Base-by-base conservation (phyloP, 768 basidiomycete species). In the Trametes cingulata region DNA sequence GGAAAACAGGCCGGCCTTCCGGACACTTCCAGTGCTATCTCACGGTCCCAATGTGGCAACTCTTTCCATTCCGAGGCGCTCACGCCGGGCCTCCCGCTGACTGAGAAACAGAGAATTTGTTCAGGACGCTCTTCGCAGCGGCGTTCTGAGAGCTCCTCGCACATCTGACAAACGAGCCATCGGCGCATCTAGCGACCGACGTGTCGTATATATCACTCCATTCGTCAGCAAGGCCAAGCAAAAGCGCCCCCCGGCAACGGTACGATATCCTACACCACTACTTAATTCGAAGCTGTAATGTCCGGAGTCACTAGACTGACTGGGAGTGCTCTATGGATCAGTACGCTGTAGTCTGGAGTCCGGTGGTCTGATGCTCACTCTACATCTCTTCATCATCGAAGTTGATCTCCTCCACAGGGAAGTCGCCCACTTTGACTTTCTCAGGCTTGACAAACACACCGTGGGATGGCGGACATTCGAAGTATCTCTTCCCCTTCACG, bases 391-490 rank as follows among this genome's bases (percentile, higher is more conserved):
- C 90, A 17, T 90, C 86, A 33, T 88, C 86, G 55, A 90, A 76
- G 57, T 85, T 78, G 54, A 95, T 78, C 24, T 94, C 93, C 68
- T 91, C 84, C 9, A 89, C 87, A 0, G 93, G 93, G 71, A 83
- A 98, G 69, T 98, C 90, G 1, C 96, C 96, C 8, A 92, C 79
- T 51, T 74, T 81, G 6, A 98, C 83, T 69, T 83, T 88, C 54
- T 95, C 91, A 1, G 92, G 85, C 45, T 89, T 83, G 17, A 95
- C 91, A 72, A 98, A 97, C 2, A 88, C 86, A 0, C 95, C 96
- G 56, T 89, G 86, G 47, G 86, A 87, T 9, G 84, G 83, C 45
- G 73, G 76, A 71, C 93, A 94, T 9, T 82, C 78, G 70, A 98
- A 98, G 70, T 97, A 98, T n/a, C 79, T 77, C 62, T 86, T 84